Evolutionary conservation across 768 basidiomycete genomes (phyloP).

Genomic region (Amanita rimosa): DNA sequence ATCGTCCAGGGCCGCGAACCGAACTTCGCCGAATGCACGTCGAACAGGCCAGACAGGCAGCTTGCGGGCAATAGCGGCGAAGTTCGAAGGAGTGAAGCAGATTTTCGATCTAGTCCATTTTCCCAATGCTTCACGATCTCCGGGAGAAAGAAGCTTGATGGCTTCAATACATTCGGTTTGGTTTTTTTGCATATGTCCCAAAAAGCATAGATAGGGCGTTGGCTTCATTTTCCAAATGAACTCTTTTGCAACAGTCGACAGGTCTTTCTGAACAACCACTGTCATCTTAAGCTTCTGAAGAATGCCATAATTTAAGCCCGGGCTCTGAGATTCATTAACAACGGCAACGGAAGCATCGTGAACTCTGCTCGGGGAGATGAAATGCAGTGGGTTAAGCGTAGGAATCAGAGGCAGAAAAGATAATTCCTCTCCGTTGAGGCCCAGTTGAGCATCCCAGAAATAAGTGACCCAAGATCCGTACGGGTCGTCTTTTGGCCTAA

Average conservation of each 20-base stretch:
- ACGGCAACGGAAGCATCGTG: slow-evolving; percentile 16
- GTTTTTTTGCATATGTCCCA: slow-evolving; percentile 9
- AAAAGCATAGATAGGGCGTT: slow-evolving; percentile 11
- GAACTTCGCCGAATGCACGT: slow-evolving; percentile 7
- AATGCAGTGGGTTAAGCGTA: neutral
- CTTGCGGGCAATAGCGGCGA: slow-evolving; percentile 11
- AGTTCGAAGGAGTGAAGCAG: slow-evolving; percentile 4
- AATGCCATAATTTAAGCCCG: slow-evolving; percentile 9
- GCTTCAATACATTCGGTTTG: slow-evolving; percentile 5
- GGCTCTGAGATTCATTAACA: slow-evolving; percentile 3
- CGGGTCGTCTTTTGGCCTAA: neutral
- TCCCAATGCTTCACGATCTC: slow-evolving; percentile 14
- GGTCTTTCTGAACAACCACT: slow-evolving; percentile 11
- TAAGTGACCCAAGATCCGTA: neutral
- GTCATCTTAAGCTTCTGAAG: slow-evolving; percentile 15
- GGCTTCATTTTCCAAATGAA: slow-evolving; percentile 10
- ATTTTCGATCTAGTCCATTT: slow-evolving; percentile 19
- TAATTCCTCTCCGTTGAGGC: neutral
- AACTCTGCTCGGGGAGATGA: slow-evolving; percentile 18
- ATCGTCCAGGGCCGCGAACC: slow-evolving; percentile 10
- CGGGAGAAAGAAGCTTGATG: slow-evolving; percentile 13
- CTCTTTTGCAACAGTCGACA: slow-evolving; percentile 11
- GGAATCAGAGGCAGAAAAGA: neutral
- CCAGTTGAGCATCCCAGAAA: neutral
- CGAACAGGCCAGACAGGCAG: slow-evolving; percentile 24